These are phyloP conservation scores for Sporothrix brasiliensis DNA, from an alignment of 2,329 filamentous ascomycete genomes.

Conservation along the genomic window DNA sequence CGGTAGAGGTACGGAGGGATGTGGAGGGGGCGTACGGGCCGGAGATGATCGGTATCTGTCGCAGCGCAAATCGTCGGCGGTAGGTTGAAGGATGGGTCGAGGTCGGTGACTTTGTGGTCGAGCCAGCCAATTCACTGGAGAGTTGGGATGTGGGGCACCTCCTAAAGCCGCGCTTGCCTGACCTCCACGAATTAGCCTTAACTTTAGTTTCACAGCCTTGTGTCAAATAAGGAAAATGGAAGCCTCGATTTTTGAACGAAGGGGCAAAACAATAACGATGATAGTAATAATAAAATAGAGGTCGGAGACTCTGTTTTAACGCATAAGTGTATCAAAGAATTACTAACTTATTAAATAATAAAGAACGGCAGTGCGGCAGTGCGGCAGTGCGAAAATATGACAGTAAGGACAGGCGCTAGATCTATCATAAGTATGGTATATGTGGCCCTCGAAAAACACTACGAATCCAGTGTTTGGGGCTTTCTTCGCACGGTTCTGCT, in stretches of 20 bases:
- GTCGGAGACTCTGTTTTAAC: too few species aligned
- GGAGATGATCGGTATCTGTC: background rate
- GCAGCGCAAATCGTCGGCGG: background rate
- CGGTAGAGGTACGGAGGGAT: background rate
- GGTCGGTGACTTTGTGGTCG: slow-evolving; percentile 1
- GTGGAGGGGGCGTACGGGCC: background rate
- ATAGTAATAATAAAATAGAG: background rate
- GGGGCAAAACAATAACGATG: background rate
- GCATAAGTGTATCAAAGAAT: background rate
- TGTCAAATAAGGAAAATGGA: background rate
- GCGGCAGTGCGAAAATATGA: slow-evolving; percentile 2
- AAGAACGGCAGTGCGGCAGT: background rate
- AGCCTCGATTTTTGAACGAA: too few species aligned
- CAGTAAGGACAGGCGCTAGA: slow-evolving; percentile 11
- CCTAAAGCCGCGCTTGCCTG: slow-evolving; percentile 8
- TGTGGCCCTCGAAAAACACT: background rate
- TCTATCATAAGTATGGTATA: slow-evolving; percentile 18
- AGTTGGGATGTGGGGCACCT: slow-evolving; percentile 25
- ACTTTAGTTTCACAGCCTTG: slow-evolving; percentile 2
- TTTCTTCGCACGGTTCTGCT: background rate
- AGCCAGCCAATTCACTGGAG: slow-evolving; percentile 10
- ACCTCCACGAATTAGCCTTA: background rate
- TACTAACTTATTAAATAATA: background rate
- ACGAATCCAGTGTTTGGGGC: background rate
- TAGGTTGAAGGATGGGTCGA: background rate